Base-by-base conservation (phyloP, 2,329 filamentous ascomycete species). In the Huntiella abstrusa region DNA sequence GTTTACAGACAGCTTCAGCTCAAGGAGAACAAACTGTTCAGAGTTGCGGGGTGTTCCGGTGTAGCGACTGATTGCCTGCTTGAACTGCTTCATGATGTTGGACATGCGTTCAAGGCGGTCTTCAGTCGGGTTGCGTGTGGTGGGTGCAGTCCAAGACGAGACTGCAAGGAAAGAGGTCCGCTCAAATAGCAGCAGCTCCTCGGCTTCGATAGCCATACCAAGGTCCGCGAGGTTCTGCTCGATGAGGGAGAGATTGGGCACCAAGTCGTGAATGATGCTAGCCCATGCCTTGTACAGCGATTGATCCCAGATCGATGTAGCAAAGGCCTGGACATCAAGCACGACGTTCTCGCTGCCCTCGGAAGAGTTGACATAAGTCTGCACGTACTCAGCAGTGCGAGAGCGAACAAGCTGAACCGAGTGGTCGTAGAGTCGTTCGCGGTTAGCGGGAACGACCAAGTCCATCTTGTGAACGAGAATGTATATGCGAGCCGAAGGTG, bases 391-490 rank as follows among this genome's bases (percentile, higher is more conserved):
- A 36, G 60, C 55, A 2, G 83, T 87, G 57, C 84, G 83, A 52
- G 77, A 73, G 49, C 80, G 75, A 52, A 95, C 83, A 47, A 86
- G 68, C 28, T 75, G 69, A 17, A 86, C 80, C 51, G 85, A 80
- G 56, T 93, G 83, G 51, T 88, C 79, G 61, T 93, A 95, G 52
- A 94, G 76, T 49, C 75, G 68, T 58, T 86, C 79, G 51, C 87
- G 82, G 54, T 81, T 75, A 48, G 81, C 74, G 35, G 78, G 74
- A 54, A 87, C 82, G 42, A 96, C 85, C 19, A 98, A 74, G 60
- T 98, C 91, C 83, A 98, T 95, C 65, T 98, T 98, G 77, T 98
- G 91, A 54, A 98, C 83, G 39, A 98, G 75, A 51, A 91, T 83
- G 64, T 96, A 98, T 56, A 98, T 80, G 59, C 83, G 83, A 52